Evolutionary conservation across 768 basidiomycete genomes (phyloP).

Genomic region (Hirschioporus abietinus): DNA sequence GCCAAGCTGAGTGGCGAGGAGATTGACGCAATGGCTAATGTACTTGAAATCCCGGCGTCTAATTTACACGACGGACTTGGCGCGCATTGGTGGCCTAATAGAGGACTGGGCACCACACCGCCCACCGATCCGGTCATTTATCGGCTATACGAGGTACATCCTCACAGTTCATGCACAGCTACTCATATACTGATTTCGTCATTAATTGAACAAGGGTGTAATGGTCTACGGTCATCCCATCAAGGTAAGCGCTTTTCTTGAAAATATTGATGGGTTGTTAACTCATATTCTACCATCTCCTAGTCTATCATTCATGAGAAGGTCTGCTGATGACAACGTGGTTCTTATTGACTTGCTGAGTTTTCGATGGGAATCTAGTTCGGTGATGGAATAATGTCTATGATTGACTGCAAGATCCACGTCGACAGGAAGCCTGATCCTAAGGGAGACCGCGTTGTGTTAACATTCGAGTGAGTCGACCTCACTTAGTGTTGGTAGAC

Average conservation of each 20-base stretch:
- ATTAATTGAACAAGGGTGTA: slow-evolving; percentile 40
- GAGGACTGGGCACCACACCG: slow-evolving; percentile 62
- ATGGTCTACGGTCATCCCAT: slow-evolving; percentile 76
- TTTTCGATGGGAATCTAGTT: slow-evolving; percentile 39
- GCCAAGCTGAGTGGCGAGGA: slow-evolving; percentile 66
- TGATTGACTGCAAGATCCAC: slow-evolving; percentile 77
- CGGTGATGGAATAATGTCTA: slow-evolving; percentile 85
- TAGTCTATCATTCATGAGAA: slow-evolving; percentile 77
- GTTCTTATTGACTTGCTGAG: neutral
- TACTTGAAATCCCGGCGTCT: slow-evolving; percentile 42
- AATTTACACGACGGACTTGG: slow-evolving; percentile 45
- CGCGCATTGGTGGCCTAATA: slow-evolving; percentile 69
- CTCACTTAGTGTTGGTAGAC: slow-evolving; percentile 7
- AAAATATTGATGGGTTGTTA: neutral
- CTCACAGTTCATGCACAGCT: neutral
- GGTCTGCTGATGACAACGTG: slow-evolving; percentile 25
- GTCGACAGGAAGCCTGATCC: slow-evolving; percentile 68
- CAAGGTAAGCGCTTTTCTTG: slow-evolving; percentile 43
- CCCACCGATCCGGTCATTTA: slow-evolving; percentile 80
- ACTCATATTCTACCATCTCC: neutral
- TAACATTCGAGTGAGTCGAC: slow-evolving; percentile 70
- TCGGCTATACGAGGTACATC: slow-evolving; percentile 67
- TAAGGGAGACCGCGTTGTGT: slow-evolving; percentile 71
- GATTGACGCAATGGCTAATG: slow-evolving; percentile 41
- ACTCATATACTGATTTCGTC: neutral